Evolutionary conservation across 2,329 filamentous ascomycete species (phyloP).

Genomic region (Penicillium sp.): DNA sequence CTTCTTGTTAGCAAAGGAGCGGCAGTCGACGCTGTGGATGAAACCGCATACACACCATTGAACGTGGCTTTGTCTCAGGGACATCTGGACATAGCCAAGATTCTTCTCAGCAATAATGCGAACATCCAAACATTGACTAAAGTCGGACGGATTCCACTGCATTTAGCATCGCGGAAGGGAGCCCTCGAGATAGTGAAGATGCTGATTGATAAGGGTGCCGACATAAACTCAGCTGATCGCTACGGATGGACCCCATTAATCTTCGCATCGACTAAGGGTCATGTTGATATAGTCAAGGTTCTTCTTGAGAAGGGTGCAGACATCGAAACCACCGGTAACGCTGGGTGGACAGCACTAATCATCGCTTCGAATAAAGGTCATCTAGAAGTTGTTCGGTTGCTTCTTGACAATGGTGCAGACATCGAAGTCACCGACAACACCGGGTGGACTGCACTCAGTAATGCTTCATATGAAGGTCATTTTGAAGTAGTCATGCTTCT

Average conservation of each 20-base stretch:
- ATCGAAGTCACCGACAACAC: not conserved
- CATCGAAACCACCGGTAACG: rapidly evolving
- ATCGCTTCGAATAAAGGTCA: not conserved
- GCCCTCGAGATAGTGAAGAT: too few relatives aligned
- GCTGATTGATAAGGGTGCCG: too few relatives aligned
- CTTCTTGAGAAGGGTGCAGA: not conserved
- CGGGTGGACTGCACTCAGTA: not conserved
- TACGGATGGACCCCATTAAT: too few relatives aligned
- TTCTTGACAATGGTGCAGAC: not conserved
- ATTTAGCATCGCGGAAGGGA: too few relatives aligned
- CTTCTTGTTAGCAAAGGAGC: not conserved
- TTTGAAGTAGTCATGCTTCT: not conserved
- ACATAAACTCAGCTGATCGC: too few relatives aligned
- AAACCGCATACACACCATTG: not conserved
- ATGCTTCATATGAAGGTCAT: not conserved
- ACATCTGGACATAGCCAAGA: not conserved
- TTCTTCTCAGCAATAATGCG: not conserved
- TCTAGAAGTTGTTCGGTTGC: not conserved
- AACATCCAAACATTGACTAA: not conserved
- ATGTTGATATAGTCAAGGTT: not conserved
- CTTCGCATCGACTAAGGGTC: too few relatives aligned
- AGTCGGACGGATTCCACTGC: not conserved
- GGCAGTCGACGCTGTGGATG: not conserved
- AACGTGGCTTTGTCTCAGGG: not conserved
- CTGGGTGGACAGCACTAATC: not conserved